Evolutionary conservation across 1,284 basidiomycete species (phyloP).

Genomic region (Papiliotrema nemorosa): DNA sequence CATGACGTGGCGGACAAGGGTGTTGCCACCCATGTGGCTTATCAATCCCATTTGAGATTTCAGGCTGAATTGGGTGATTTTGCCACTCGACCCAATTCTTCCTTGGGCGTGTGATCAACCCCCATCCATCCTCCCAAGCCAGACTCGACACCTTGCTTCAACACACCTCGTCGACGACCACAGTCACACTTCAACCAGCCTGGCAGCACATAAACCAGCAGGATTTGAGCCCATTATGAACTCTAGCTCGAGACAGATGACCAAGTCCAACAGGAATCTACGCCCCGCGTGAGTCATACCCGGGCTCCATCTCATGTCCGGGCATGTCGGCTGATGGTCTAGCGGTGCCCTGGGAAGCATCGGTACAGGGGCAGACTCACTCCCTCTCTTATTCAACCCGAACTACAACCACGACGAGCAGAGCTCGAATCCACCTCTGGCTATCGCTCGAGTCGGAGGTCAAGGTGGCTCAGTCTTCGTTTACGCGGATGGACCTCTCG

Average conservation of each 20-base stretch:
- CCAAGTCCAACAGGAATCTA: constrained; percentile 25
- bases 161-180: no score
- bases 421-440: constrained; percentile 29
- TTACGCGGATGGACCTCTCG: constrained; percentile 35
- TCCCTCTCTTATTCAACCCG: constrained; percentile 24
- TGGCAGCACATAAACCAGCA: constrained; percentile 4
- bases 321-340: background rate
- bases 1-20: no score
- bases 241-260: constrained; percentile 15
- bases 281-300: constrained; percentile 31
- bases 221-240: constrained; percentile 11
- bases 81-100: no score
- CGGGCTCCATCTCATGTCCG: background rate
- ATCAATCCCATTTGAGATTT: no score
- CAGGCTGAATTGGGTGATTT: no score
- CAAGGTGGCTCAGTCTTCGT: constrained; percentile 39
- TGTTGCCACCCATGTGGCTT: no score
- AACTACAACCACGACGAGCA: constrained; percentile 21
- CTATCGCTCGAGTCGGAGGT: constrained; percentile 45
- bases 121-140: no score
- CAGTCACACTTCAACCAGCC: background rate
- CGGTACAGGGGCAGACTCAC: constrained; percentile 28
- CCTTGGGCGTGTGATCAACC: no score
- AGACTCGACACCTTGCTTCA: no score
- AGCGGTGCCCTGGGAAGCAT: constrained; percentile 34